Base-by-base conservation (phyloP, 768 basidiomycete species). In the Leccinum disarticulatum region DNA sequence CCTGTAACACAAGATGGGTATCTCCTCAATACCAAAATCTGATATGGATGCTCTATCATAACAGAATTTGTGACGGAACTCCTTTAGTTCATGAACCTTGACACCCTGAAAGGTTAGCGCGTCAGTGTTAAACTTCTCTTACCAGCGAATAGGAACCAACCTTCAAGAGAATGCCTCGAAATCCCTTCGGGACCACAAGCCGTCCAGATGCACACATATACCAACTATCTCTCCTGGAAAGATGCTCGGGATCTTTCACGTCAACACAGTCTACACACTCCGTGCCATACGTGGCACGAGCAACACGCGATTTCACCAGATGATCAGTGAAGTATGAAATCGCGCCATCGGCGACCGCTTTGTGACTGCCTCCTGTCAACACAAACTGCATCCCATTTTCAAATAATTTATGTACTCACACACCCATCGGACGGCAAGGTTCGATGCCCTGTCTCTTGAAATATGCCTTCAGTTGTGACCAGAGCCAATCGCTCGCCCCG, bases 211-310 rank as follows among this genome's bases (percentile, higher is more conserved):
- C 43, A n/a, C 22, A 28, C 2, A 4, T 27, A n/a, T 8, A 9
- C 66, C 66, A 68, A 4, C 19, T 38, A 9, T 41, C 25, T 28
- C 14, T 55, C 38, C 66, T 62, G 10, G 55, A 55, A 19, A 51
- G 4, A 41, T 67, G 66, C 1, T 62, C 63, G 0, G 43, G 54
- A n/a, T 67, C 25, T 3, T 56, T 10, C 27, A 13, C n/a, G 3
- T 68, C 35, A 3, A 54, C 60, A 1, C 6, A 7, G 35, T 4
- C 9, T 1, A 30, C 0, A 27, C 33, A 92, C 80, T 54, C 83
- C 81, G 78, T 91, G 7, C 83, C 83, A 30, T 81, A 83, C 0
- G 79, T 80, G 54, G 75, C 66, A 59, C 76, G 76, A 11, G 81
- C 73, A 4, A 82, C 73, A 8, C 83, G 77, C 7, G 73, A 72